These are phyloP conservation scores for Naganishia cerealis DNA, from an alignment of 1,284 basidiomycete species.

Conservation along the genomic window DNA sequence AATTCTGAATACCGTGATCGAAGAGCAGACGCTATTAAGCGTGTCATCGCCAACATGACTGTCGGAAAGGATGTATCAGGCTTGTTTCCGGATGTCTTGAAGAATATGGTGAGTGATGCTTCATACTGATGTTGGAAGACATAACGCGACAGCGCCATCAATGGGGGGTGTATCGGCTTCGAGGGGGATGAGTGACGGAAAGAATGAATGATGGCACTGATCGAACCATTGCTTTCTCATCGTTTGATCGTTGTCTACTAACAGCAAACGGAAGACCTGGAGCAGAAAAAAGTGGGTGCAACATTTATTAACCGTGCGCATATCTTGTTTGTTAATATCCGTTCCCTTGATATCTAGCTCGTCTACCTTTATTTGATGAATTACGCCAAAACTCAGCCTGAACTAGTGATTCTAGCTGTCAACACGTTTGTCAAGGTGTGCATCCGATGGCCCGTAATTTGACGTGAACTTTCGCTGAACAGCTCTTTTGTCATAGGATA, in stretches of 20 bases:
- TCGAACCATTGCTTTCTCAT: neutral
- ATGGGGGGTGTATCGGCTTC: neutral
- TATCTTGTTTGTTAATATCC: neutral
- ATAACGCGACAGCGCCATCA: neutral
- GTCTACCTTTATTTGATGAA: slow-evolving; percentile 99
- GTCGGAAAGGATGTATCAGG: slow-evolving; percentile 96
- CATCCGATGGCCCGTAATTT: neutral
- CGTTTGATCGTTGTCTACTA: neutral
- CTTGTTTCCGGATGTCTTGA: slow-evolving; percentile 95
- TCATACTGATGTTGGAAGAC: neutral
- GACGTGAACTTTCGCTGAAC: neutral
- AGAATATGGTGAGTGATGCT: slow-evolving; percentile 74
- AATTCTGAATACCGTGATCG: slow-evolving; percentile 95
- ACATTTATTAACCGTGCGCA: too few species aligned
- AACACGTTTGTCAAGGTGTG: slow-evolving; percentile 87
- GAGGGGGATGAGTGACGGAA: neutral
- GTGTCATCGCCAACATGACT: slow-evolving; percentile 92
- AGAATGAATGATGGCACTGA: too few species aligned
- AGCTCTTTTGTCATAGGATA: slow-evolving; percentile 64
- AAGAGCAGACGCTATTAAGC: slow-evolving; percentile 97
- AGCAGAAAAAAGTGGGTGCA: slow-evolving; percentile 52
- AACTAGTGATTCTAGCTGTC: slow-evolving; percentile 94
- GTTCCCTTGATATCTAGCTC: slow-evolving; percentile 51
- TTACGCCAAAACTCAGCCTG: slow-evolving; percentile 96
- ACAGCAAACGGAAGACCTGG: slow-evolving; percentile 57